Evolutionary conservation across 1,139 yeast species (phyloP), one percentile per base, ranked within the genome.

Genomic region (Kurtzmaniella natalensis): DNA sequence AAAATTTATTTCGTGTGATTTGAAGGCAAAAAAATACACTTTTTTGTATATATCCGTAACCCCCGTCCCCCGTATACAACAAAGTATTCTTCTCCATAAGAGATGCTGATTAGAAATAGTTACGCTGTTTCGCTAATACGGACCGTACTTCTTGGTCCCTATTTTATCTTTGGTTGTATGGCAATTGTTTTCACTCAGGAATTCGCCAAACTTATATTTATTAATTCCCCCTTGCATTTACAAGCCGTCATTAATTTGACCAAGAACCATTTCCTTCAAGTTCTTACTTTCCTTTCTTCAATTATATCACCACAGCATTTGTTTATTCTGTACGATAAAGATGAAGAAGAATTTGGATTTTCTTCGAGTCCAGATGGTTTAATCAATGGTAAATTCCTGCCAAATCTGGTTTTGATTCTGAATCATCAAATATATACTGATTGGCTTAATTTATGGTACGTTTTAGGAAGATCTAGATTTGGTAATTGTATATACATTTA

Each of bases 391-490:
- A 42, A 45, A 3, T 49, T 78, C 13, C 56, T 64, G 9, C 70
- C 72, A 7, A 69, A 80, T 34, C 76, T 88, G 1, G 72, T 86
- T 3, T 48, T 81, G 34, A 78, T 86, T 25, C 76, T 94, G 14
- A 92, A 92, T 53, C 98, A 92, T 57, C 97, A 89, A 59, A 81
- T 89, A 16, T 89, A 92, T 53, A 80, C 94, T 3, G 99, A 92
- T 57, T 92, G 99, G 99, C 71, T 86, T 14, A 88, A 77, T 50
- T 52, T 88, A 37, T 92, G 99, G 99, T 92, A 87, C 77, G 47
- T 86, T 20, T 67, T 87, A 1, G 84, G 86, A 53, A 71, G 89
- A 3, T 76, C 87, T 5, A 59, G 70, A 20, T 58, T 81, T 35
- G 84, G 85, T 10, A 74, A 78, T 40, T 64, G 81, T 13, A 76